Base-by-base conservation (phyloP, 2,329 filamentous ascomycete species). In the Pleurostoma richardsiae region DNA sequence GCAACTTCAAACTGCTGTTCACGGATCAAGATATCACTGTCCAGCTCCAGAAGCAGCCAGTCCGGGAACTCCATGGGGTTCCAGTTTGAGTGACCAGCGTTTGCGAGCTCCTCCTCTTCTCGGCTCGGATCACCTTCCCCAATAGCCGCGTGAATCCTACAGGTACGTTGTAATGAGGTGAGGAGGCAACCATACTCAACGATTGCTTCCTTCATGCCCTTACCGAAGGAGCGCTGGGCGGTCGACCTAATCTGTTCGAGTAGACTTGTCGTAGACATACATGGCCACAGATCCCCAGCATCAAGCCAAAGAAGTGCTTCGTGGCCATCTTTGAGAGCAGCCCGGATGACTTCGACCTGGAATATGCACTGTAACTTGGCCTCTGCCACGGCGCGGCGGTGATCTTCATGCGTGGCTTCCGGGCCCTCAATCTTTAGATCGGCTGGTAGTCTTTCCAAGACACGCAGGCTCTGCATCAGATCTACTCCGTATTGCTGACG, bases 41-140 rank as follows among this genome's bases (percentile, higher is more conserved):
- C 85, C 10, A 88, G 75, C 51, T 88, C 84, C 0, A 89, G 61
- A 0, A 88, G 65, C 0, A 88, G 59, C 78, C 82, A 86, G 54
- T 88, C 83, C 0, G 80, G 70, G 30, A 73, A 59, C 0, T 78
- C 62, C 0, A 58, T n/a, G 0, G 80, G 74, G 3, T 67, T 56
- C 83, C 83, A 86, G 30, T 82, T 78, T 0, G 55, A 57, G 54
- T 86, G 82, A 0, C 78, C 80, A 0, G 36, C 30, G 42, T 76
- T 79, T 0, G 46, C 48, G 10, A 60, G 52, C 49, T 83, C 79
- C 4, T 77, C 71, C 2, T 53, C 11, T 2, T 65, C 51, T 56
- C 54, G 54, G 51, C 60, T 46, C 53, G 47, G 19, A 28, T 63
- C 54, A 36, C n/a, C 7, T n/a, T 8, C 31, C 31, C 31, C n/a